phyloP scores from a whole-genome alignment of 1,284 basidiomycete species.

The Pisolithus thermaeus region DNA sequence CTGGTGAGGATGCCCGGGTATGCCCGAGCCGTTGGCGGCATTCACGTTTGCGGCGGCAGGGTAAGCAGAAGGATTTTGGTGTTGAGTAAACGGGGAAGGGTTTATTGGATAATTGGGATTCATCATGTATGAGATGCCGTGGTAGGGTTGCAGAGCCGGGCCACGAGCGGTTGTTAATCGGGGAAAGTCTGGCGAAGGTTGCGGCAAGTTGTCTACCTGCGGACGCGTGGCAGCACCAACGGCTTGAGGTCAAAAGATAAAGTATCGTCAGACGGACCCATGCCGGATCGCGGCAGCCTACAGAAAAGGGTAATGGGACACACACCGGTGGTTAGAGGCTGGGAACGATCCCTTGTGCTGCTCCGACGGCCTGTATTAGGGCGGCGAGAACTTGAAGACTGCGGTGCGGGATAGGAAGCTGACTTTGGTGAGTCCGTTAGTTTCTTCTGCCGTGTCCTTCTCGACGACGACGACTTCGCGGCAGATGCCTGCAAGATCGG shows the following conservation, averaged over 20 bases:
- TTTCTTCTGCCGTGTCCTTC: conserved; percentile 47
- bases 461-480: conserved; percentile 25
- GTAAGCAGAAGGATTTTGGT: conserved; percentile 33
- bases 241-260: too few species aligned
- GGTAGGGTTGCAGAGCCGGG: conserved; percentile 48
- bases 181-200: conserved; percentile 18
- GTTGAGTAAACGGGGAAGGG: conserved; percentile 53
- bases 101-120: conserved; percentile 55
- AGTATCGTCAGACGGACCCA: too few species aligned
- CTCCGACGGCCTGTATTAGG: conserved; percentile 20
- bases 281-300: not conserved
- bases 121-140: conserved; percentile 49
- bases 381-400: conserved; percentile 18
- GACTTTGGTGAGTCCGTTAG: conserved; percentile 27
- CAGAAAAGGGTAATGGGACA: not conserved
- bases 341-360: conserved; percentile 19
- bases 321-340: conserved; percentile 13
- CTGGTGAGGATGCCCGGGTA: conserved; percentile 36
- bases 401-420: conserved; percentile 14
- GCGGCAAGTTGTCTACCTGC: conserved; percentile 26
- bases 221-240: conserved; percentile 28
- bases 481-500: conserved; percentile 32
- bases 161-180: conserved; percentile 34
- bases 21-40: conserved; percentile 36
- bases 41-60: conserved; percentile 38